Evolutionary conservation across 495 filamentous ascomycete species (phyloP), one percentile per base, ranked within the genome.

Genomic region (Lasiosphaeria miniovina): DNA sequence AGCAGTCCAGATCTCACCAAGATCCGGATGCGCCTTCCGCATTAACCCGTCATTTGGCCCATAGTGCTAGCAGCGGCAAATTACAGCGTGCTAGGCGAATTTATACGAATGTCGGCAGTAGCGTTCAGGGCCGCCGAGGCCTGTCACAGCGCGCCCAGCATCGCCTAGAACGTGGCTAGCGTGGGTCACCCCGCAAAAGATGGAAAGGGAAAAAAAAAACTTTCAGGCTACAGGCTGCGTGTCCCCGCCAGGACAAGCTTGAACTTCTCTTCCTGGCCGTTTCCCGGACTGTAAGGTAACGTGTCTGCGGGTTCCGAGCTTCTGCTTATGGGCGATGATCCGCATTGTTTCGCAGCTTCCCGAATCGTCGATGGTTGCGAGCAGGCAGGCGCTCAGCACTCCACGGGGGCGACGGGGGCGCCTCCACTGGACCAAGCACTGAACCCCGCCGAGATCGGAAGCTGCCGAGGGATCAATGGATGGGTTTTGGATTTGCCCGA

Each of bases 401-500:
- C 43, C 15, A 14, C 11, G n/a, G 31, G 33, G n/a, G 17, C 36
- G 40, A 33, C 17, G 54, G 12, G 7, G 54, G 34, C 32, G 54
- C 54, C 54, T 49, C 40, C 52, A 57, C 32, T 4, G 32, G n/a
- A 48, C 4, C 24, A 24, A 24, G n/a, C 36, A 33, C 45, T 55
- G 56, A 32, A 24, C 35, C 58, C 49, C 55, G 62, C 67, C 68
- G 68, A 70, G 63, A 68, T 70, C 68, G 68, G 68, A 70, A 66
- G 46, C 59, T 65, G 54, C 65, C 68, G 68, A 58, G 34, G 62
- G 43, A 56, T 50, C 55, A 52, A 38, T 11, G 52, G 14, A 62
- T 50, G 36, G 35, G 14, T 33, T 54, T n/a, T 50, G 54, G 31
- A 61, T 56, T 67, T 58, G 59, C 31, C 62, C 63, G 60, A 67